Percentiles rank a stretch among this genome's conserved stretches.
phyloP scores from a whole-genome alignment of 805 yeast genomes.

The Yarrowia sp. region DNA sequence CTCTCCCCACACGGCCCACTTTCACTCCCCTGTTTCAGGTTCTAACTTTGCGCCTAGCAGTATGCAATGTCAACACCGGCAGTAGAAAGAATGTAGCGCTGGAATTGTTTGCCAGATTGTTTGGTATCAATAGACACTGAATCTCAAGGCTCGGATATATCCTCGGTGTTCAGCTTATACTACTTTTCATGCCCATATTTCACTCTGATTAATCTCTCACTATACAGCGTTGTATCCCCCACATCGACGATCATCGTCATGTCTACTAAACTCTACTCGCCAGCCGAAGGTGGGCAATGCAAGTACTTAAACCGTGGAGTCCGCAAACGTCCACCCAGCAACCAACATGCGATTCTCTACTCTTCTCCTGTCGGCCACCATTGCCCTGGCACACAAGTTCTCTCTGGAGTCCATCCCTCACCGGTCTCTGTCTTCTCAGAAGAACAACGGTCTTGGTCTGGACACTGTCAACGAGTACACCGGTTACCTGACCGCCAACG shows the following conservation, averaged over 20 bases:
- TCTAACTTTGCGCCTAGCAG: no score
- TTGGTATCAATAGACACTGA: no score
- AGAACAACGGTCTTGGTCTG: slow-evolving; percentile 49
- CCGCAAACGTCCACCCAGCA: not conserved
- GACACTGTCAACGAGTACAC: slow-evolving; percentile 73
- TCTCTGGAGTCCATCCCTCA: not conserved
- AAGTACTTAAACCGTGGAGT: not conserved
- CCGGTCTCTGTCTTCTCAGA: not conserved
- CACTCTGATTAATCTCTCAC: not conserved
- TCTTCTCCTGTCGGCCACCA: not conserved
- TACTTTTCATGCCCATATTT: not conserved
- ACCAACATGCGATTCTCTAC: not conserved
- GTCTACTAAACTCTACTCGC: not conserved
- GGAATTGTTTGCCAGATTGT: no score
- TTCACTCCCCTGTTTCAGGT: no score
- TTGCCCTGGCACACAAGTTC: not conserved
- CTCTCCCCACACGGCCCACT: no score
- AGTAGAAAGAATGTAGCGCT: no score
- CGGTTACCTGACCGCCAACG: slow-evolving; percentile 77
- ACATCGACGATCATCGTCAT: no score
- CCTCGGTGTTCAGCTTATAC: no score
- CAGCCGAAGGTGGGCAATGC: not conserved
- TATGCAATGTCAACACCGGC: no score
- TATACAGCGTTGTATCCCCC: not conserved
- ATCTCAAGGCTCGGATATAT: no score